Base-by-base conservation (phyloP, 1,139 yeast genomes). In the Lizanozyma gosingica region DNA sequence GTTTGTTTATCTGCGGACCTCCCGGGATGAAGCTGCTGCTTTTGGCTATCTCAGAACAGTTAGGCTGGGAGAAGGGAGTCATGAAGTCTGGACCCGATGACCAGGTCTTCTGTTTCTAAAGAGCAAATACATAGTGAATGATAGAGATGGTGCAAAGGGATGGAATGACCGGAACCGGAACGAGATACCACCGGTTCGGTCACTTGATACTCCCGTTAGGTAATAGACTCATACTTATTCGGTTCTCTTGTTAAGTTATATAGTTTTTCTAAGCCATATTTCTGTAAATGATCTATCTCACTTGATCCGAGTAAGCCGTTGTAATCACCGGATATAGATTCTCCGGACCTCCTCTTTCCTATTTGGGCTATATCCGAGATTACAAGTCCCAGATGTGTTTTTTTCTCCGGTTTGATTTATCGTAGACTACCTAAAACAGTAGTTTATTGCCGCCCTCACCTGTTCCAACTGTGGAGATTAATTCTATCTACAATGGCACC, bases 1-100 rank as follows among this genome's bases (percentile, higher is more conserved):
- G 78, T 49, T 64, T 83, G 36, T 69, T 82, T 44, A 68, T 83
- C 38, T 83, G 90, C 62, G 94, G 94, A n/a, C 90, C 90, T 17
- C 78, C 79, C 44, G 80, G 70, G 37, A 76, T 83, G 84, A 80
- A 78, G 53, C 69, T 68, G 45, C 53, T 60, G 37, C 64, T 80
- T 44, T 58, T 75, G 17, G 66, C 65, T 34, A 63, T 68, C 39
- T 67, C 85, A 18, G 63, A 63, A 38, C 78, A 76, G 38, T 59
- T 80, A 42, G 88, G 90, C 1, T 83, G 86, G 80, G 71, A 67
- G 15, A 65, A 70, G 47, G 75, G 76, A 29, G 56, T 60, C 35
- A 57, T 72, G 57, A 65, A 65, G 44, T 75, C 82, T 1, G 62
- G 65, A 39, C 76, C 76, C 34, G 70, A 71, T 43, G 85, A 80